Evolutionary conservation across 2,329 filamentous ascomycete species (phyloP), one percentile per base, ranked within the genome.

Genomic region (Aspergillus terreus): DNA sequence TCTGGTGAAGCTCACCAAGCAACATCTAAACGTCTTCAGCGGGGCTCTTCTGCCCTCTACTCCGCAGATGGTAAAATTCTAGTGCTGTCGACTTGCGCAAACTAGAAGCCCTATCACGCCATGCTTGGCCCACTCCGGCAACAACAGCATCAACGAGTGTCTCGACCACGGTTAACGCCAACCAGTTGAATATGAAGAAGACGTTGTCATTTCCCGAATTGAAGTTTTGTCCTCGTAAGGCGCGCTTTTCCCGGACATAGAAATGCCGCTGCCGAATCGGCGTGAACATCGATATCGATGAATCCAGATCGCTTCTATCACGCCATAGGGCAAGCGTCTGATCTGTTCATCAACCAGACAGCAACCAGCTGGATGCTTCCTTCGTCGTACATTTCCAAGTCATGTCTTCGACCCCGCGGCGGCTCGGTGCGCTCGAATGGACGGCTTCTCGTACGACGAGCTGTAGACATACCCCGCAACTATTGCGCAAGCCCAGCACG

Each of bases 101-200:
- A 53, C 41, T 21, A 43, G 27, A 44, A 25, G 21, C 33, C 38
- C 51, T 58, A 64, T 58, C 59, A 64, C 64, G 64, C 57, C 57
- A 67, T 67, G 46, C 51, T 52, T 57, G 49, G 53, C 55, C 50
- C 52, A 49, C 51, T 46, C 38, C 38, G 19, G 23, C 23, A 23
- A 23, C 51, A 42, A 19, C 40, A 42, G 11, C 40, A 42, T 42
- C 40, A 17, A 38, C 14, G 7, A 30, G 9, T 15, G 12, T 15
- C 23, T 30, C 27, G 10, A 30, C 27, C 27, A 30, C 27, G 6
- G 27, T 30, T 9, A 11, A 30, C 7, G 7, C 7, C 27, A 30
- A 30, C 27, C 27, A 10, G 27, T 30, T 30, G 4, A 10, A 11
- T 9, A 4, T 30, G 27, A 11, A 30, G 19, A 30, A 7, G 7